Percentiles rank a stretch among this genome's conserved stretches.
Conservation (phyloP, 176 grass and related monocot species). For the barley (Hordeum vulgare) region DNA sequence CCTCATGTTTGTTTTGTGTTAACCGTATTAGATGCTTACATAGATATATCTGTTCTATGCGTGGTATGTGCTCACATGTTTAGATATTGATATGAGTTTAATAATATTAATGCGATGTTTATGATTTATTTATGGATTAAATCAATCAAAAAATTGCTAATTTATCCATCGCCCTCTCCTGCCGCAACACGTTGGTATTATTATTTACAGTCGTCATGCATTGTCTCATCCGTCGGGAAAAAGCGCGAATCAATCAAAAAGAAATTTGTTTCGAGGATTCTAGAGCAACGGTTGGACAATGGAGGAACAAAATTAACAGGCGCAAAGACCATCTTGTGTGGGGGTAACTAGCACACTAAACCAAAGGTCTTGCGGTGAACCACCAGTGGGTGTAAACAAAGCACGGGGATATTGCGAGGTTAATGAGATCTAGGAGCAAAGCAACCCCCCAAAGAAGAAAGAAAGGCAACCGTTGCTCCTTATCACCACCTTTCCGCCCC, state of each 20-base stretch:
- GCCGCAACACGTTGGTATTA: neutral
- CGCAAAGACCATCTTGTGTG: neutral
- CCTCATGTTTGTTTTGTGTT: too few relatives aligned
- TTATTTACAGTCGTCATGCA: neutral
- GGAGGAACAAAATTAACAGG: constrained; percentile 15
- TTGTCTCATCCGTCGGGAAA: neutral
- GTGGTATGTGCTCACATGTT: too few relatives aligned
- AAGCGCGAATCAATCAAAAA: neutral
- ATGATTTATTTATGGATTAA: too few relatives aligned
- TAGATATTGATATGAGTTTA: too few relatives aligned
- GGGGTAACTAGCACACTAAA: neutral
- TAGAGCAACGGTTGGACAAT: neutral
- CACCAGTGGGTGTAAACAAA: constrained; percentile 33
- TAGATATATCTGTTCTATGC: too few relatives aligned
- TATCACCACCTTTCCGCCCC: constrained; percentile 18
- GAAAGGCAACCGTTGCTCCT: neutral
- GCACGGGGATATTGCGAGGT: constrained; percentile 44
- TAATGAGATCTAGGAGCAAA: constrained; percentile 49
- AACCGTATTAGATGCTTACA: too few relatives aligned
- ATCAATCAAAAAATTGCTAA: too few relatives aligned
- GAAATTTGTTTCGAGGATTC: neutral
- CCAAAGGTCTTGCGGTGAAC: constrained; percentile 10
- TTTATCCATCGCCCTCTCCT: too few relatives aligned
- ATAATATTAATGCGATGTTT: too few relatives aligned
- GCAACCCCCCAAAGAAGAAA: constrained; percentile 3